Base-by-base conservation (phyloP, 495 filamentous ascomycete species). In the Xylaria venustula region DNA sequence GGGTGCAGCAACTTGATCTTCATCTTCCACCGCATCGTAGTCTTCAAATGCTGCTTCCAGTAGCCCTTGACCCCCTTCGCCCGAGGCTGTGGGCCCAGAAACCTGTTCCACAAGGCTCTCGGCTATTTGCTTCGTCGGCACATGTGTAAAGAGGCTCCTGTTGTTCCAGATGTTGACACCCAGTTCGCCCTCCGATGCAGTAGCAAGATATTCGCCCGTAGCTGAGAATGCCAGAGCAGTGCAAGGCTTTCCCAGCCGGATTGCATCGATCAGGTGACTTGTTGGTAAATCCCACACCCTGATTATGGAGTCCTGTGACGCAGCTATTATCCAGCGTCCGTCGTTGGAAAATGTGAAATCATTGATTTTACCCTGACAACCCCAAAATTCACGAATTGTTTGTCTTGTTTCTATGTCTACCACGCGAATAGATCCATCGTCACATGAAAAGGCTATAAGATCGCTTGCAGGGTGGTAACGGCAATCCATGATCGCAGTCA, bases 261-360 rank as follows among this genome's bases (percentile, higher is more conserved):
- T 88, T 4, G 89, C 88, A 70, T 98, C 94, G 66, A 98, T 92
- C 12, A 98, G 81, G 76, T 98, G 94, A 3, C 91, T 91, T 0
- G 94, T 98, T 11, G 94, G 93, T 25, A 99, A 77, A 75, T 99
- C 94, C 93, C 94, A 99, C 2, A 97, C 84, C 48, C 94, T 85
- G 36, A 99, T 77, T 42, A 89, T 75, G 12, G 85, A 87, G 73
- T 97, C 93, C 72, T 89, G 87, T 5, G 90, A 91, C 11, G 92
- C 89, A 17, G 92, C 91, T 55, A 97, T 81, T 64, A 99, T 88
- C 95, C 94, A 98, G 40, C 92, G 82, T 23, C 92, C 94, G 72
- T 98, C 92, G 62, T 88, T 89, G 14, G 94, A 98, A 74, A 98
- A 98, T 60, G 85, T 87, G 66, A 93, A 90, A 71, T 96, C 91